Percentiles rank a stretch among this genome's conserved stretches.
phyloP scores from a whole-genome alignment of 2,329 filamentous ascomycete species.

The Fusarium sacchari region DNA sequence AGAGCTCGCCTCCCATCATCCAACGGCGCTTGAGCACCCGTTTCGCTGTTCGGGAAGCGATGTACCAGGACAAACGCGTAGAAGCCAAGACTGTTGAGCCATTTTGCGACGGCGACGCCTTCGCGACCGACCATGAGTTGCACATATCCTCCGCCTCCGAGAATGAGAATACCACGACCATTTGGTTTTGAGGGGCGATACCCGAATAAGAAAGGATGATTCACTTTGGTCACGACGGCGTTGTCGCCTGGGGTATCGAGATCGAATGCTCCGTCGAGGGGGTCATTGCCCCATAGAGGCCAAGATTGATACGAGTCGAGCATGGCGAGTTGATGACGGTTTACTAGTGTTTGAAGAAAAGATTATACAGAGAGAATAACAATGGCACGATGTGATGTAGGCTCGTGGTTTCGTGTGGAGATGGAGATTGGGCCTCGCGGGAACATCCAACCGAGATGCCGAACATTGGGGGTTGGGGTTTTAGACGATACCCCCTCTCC shows the following conservation, averaged over 20 bases:
- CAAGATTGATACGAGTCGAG: slow-evolving; percentile 29
- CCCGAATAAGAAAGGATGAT: slow-evolving; percentile 33
- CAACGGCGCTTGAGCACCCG: slow-evolving; percentile 25
- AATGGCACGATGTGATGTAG: background rate
- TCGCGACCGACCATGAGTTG: slow-evolving; percentile 39
- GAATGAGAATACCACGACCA: slow-evolving; percentile 29
- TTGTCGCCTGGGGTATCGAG: slow-evolving; percentile 15
- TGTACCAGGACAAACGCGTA: slow-evolving; percentile 40
- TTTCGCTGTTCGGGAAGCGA: slow-evolving; percentile 31
- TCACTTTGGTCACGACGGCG: slow-evolving; percentile 29
- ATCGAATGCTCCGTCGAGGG: slow-evolving; percentile 31
- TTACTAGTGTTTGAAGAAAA: background rate
- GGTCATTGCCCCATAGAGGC: slow-evolving; percentile 20
- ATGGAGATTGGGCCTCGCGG: slow-evolving; percentile 8
- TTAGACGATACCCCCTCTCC: background rate
- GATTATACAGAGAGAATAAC: fast-evolving
- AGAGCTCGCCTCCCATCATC: slow-evolving; percentile 38
- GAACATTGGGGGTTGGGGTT: background rate
- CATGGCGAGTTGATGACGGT: background rate
- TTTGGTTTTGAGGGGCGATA: slow-evolving; percentile 27
- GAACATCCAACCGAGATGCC: slow-evolving; percentile 34
- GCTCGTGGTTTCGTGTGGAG: slow-evolving; percentile 1
- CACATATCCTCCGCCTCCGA: slow-evolving; percentile 35
- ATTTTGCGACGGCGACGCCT: slow-evolving; percentile 33
- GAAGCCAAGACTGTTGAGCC: slow-evolving; percentile 37